These are phyloP conservation scores for Chlamydomonas reinhardtii DNA, from an alignment of 163 green algal genomes.

Conservation along the genomic window DNA sequence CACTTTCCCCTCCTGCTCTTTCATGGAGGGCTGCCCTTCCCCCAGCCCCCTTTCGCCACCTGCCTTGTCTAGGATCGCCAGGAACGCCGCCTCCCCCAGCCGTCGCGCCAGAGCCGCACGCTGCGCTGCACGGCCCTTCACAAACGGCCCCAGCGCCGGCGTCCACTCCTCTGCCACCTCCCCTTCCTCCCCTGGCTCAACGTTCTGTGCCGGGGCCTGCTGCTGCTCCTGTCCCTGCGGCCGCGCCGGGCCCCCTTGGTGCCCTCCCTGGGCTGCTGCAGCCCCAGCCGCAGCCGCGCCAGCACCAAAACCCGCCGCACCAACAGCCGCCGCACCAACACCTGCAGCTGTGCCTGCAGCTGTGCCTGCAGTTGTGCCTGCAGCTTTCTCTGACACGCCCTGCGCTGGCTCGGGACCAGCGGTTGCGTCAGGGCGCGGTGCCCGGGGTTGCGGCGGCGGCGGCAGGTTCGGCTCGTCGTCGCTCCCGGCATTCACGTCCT, in stretches of 20 bases:
- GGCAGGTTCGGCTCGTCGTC: slow-evolving; percentile 55
- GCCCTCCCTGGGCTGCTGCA: too few species aligned
- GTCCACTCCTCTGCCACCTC: background rate
- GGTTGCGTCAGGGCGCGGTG: too few species aligned
- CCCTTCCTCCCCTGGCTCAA: slow-evolving; percentile 9
- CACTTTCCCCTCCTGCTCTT: too few species aligned
- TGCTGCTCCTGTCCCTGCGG: slow-evolving; percentile 10
- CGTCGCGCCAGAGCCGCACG: slow-evolving; percentile 48
- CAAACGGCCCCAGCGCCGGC: slow-evolving; percentile 22
- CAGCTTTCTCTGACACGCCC: too few species aligned
- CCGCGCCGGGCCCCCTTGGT: background rate
- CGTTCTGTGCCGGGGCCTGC: too few species aligned
- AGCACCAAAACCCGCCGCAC: too few species aligned
- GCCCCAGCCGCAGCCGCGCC: too few species aligned
- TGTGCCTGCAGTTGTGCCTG: background rate
- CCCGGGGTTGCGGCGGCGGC: background rate
- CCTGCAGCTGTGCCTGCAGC: too few species aligned
- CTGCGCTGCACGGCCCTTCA: slow-evolving; percentile 17
- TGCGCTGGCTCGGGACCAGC: too few species aligned
- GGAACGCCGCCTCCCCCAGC: slow-evolving; percentile 50
- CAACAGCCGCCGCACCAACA: too few species aligned
- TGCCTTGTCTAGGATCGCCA: slow-evolving; percentile 51
- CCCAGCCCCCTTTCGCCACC: background rate
- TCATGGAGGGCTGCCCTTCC: too few species aligned
- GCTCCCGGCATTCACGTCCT: slow-evolving; percentile 68